Percentiles rank a stretch among this genome's conserved stretches.
These are phyloP conservation scores for Tetrahymena elliotti DNA, from an alignment of 73 alveolate genomes.

Conservation along the genomic window DNA sequence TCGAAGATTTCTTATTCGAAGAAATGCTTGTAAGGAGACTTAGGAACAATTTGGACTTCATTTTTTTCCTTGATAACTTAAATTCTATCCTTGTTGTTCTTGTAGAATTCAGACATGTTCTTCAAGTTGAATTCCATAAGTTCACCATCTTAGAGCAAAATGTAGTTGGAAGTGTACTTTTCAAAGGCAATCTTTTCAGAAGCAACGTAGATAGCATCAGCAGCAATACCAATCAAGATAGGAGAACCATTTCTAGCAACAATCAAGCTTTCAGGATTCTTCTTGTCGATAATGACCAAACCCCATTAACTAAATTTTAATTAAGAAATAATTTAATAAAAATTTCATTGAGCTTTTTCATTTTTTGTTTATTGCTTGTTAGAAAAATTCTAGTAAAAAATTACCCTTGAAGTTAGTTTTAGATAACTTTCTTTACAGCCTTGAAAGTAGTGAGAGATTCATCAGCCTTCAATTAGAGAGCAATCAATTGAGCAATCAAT, in stretches of 20 bases:
- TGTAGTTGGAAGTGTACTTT: constrained; percentile 61
- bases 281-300: constrained; percentile 41
- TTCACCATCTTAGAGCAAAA: constrained; percentile 65
- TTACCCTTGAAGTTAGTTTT: background rate
- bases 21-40: constrained; percentile 52
- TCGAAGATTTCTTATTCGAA: constrained; percentile 70
- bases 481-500: constrained; percentile 66
- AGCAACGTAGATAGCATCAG: constrained; percentile 50
- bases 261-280: constrained; percentile 45
- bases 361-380: background rate
- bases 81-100: constrained; percentile 24
- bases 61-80: constrained; percentile 36
- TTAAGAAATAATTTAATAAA: background rate
- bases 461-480: constrained; percentile 42
- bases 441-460: constrained; percentile 58
- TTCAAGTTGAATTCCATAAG: constrained; percentile 44
- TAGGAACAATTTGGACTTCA: constrained; percentile 40
- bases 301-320: constrained; percentile 48
- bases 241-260: constrained; percentile 61
- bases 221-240: constrained; percentile 32
- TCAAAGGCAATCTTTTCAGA: constrained; percentile 72
- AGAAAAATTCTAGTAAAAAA: background rate
- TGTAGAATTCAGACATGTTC: constrained; percentile 27
- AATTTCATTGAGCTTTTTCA: background rate
- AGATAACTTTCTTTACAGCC: constrained; percentile 4